Conservation (phyloP, 495 filamentous ascomycete genomes). For the Umbilicaria muhlenbergii region DNA sequence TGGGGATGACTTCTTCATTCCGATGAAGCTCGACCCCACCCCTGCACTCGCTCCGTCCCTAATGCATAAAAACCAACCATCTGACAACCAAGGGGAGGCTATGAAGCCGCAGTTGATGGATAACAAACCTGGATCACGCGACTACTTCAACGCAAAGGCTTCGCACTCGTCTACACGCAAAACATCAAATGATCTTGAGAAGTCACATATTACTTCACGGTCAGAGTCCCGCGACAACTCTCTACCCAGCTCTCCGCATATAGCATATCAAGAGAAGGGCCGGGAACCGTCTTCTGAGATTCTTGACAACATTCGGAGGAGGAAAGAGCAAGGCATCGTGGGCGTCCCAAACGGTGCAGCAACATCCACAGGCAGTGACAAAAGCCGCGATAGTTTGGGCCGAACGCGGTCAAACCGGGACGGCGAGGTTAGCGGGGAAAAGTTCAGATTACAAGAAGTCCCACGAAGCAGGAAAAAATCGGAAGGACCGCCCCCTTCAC, state of each 20-base stretch:
- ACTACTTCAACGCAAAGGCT: conserved; percentile 31
- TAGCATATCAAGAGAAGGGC: conserved; percentile 79
- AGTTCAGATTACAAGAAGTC: conserved; percentile 63
- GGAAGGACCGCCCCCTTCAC: conserved; percentile 20
- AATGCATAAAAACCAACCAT: conserved; percentile 6
- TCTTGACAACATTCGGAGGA: conserved; percentile 23
- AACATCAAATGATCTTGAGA: conserved; percentile 10
- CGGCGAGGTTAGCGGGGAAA: conserved; percentile 23
- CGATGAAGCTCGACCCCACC: conserved; percentile 76
- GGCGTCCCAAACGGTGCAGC: background rate
- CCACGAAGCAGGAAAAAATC: conserved; percentile 52
- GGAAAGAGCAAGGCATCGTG: conserved; percentile 21
- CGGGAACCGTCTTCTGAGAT: conserved; percentile 34
- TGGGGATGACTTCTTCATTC: conserved; percentile 76
- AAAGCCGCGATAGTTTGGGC: conserved; percentile 1
- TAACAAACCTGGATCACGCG: conserved; percentile 15
- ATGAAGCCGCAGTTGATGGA: conserved; percentile 2
- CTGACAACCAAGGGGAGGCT: conserved; percentile 2
- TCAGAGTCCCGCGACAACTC: conserved; percentile 16
- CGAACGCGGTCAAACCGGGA: conserved; percentile 5
- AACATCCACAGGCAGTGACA: background rate
- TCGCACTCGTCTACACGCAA: conserved; percentile 20
- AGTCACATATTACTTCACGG: conserved; percentile 21
- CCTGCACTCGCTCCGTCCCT: conserved; percentile 45
- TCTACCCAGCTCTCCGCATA: conserved; percentile 53